Percentiles rank a stretch among this genome's conserved stretches.
These are phyloP conservation scores for Daldinia sp. DNA, from an alignment of 2,329 filamentous ascomycete species.

Conservation along the genomic window DNA sequence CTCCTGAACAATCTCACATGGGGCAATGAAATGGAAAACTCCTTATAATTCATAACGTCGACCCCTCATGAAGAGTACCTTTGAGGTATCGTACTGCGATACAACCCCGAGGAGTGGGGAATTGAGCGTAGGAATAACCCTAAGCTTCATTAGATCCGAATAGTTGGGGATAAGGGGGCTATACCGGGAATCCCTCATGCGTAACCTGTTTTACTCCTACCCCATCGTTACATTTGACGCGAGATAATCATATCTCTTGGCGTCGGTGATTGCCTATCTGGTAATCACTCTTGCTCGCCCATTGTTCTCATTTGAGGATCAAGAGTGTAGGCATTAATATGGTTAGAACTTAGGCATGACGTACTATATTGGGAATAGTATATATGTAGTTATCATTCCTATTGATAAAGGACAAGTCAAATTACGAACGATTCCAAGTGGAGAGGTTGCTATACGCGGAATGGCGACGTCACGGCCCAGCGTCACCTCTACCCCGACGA, in stretches of 20 bases:
- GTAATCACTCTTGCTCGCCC: not conserved
- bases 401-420: not conserved
- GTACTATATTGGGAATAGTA: not conserved
- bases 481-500: slow-evolving; percentile 5
- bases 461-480: slow-evolving; percentile 10
- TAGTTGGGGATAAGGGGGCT: slow-evolving; percentile 27
- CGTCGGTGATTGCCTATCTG: slow-evolving; percentile 20
- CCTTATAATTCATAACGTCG: slow-evolving; percentile 4
- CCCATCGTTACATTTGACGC: slow-evolving; percentile 19
- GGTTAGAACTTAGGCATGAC: not conserved
- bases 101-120: slow-evolving; percentile 18
- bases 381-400: not conserved
- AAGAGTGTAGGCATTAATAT: not conserved
- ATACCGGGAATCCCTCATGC: slow-evolving; percentile 10
- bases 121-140: not conserved
- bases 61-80: slow-evolving; percentile 4
- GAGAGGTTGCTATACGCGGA: not conserved
- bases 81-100: not conserved
- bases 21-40: not conserved
- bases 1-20: not conserved
- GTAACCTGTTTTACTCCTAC: slow-evolving; percentile 3
- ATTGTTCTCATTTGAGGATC: not conserved
- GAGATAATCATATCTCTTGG: slow-evolving; percentile 5
- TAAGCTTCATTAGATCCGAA: slow-evolving; percentile 11
- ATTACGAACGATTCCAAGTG: not conserved